These are phyloP conservation scores for Bacidia rubella DNA, from an alignment of 495 filamentous ascomycete genomes.

Conservation along the genomic window DNA sequence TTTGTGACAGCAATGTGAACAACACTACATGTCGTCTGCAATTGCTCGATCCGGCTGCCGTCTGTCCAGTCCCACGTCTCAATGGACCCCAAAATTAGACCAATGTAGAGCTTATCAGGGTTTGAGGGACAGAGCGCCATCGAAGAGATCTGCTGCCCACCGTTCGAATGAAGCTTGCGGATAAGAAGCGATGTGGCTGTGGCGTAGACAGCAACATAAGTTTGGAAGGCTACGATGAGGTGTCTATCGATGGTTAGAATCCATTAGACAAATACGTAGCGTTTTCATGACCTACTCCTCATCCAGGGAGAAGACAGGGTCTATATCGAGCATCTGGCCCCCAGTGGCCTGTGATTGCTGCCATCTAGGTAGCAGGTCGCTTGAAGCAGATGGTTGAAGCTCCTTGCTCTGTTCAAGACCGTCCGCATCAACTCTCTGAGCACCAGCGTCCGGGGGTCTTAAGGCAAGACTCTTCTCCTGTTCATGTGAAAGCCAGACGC, in stretches of 20 bases:
- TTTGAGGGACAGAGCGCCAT: slow-evolving; percentile 46
- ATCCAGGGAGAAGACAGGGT: slow-evolving; percentile 66
- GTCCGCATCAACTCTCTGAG: no score
- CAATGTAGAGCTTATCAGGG: slow-evolving; percentile 51
- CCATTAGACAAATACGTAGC: slow-evolving; percentile 5
- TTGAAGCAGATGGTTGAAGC: neutral
- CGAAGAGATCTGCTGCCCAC: slow-evolving; percentile 30
- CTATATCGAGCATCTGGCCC: slow-evolving; percentile 55
- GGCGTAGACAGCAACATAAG: slow-evolving; percentile 66
- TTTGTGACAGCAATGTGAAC: neutral
- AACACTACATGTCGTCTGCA: slow-evolving; percentile 19
- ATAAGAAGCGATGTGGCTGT: slow-evolving; percentile 64
- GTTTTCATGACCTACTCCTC: slow-evolving; percentile 49
- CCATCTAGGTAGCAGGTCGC: slow-evolving; percentile 28
- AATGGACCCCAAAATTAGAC: slow-evolving; percentile 49
- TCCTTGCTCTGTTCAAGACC: neutral
- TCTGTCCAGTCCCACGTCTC: slow-evolving; percentile 66
- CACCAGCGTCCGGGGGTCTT: no score
- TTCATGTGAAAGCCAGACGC: no score
- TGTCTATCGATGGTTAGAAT: slow-evolving; percentile 36
- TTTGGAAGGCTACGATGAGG: slow-evolving; percentile 50
- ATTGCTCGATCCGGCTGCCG: slow-evolving; percentile 34
- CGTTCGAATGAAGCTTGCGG: slow-evolving; percentile 37
- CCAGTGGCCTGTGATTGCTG: slow-evolving; percentile 47
- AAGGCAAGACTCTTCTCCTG: no score